phyloP scores from a whole-genome alignment of 768 basidiomycete species.

The Lactarius psammicola region DNA sequence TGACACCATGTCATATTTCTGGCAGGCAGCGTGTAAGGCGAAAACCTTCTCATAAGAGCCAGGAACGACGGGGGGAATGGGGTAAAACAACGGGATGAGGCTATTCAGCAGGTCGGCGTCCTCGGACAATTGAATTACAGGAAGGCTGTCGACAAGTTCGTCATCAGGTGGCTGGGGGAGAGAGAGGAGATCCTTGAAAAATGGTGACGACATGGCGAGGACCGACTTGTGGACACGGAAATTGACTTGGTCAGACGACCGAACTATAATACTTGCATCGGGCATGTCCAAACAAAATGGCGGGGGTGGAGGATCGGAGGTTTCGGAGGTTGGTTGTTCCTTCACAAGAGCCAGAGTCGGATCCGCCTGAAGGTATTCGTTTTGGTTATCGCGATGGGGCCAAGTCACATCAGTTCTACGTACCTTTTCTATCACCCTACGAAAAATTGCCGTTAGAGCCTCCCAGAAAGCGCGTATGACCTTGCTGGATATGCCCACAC shows the following conservation, averaged over 20 bases:
- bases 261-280: neutral
- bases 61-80: neutral
- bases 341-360: neutral
- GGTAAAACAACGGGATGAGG: neutral
- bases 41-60: neutral
- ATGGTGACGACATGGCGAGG: constrained; percentile 29
- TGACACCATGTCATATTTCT: neutral
- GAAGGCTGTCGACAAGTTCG: neutral
- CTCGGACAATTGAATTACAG: neutral
- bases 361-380: neutral
- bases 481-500: neutral
- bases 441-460: neutral
- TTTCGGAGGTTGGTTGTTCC: neutral
- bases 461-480: neutral
- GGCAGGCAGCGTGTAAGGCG: neutral
- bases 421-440: neutral
- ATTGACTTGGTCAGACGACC: neutral
- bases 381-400: neutral
- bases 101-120: neutral
- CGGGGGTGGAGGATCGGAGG: neutral
- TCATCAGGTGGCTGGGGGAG: neutral
- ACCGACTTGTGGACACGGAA: constrained; percentile 35
- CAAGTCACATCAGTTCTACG: neutral
- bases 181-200: neutral
- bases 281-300: neutral